Evolutionary conservation across 352 stramenopile species (phyloP).

Genomic region (Phytophthora podocarpi): DNA sequence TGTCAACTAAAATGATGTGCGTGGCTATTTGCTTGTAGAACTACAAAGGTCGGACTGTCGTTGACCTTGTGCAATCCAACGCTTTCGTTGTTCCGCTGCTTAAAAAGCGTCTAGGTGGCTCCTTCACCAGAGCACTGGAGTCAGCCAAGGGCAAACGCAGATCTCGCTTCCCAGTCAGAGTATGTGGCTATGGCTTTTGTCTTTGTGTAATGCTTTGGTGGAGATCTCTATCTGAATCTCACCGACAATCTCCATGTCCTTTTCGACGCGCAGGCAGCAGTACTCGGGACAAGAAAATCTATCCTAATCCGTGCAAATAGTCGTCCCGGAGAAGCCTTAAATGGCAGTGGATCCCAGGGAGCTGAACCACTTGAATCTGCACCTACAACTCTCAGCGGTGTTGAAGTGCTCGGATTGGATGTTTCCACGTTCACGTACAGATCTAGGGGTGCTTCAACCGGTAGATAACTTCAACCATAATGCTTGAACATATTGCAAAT

Average conservation of each 20-base stretch:
- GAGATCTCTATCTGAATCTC: too few relatives aligned
- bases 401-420: slow-evolving; percentile 61
- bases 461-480: slow-evolving; percentile 6
- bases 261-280: slow-evolving; percentile 18
- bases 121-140: slow-evolving; percentile 27
- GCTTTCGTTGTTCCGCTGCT: slow-evolving; percentile 54
- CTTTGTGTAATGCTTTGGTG: too few relatives aligned
- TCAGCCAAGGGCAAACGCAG: slow-evolving; percentile 33
- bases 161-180: slow-evolving; percentile 39
- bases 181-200: slow-evolving; percentile 5
- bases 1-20: too few relatives aligned
- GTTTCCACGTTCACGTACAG: slow-evolving; percentile 63
- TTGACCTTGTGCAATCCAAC: slow-evolving; percentile 50
- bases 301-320: slow-evolving; percentile 15
- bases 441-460: slow-evolving; percentile 16
- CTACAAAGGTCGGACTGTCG: slow-evolving; percentile 50
- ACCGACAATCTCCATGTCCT: neutral
- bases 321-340: slow-evolving; percentile 4
- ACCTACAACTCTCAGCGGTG: slow-evolving; percentile 39
- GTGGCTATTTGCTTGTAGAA: slow-evolving; percentile 43
- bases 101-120: slow-evolving; percentile 44
- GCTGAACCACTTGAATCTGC: slow-evolving; percentile 14
- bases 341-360: slow-evolving; percentile 6
- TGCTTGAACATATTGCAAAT: neutral
- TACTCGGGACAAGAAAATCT: slow-evolving; percentile 15